Percentiles rank a stretch among this genome's conserved stretches.
Conservation (phyloP, 169 alveolate genomes). For the Cryptosporidium viatorum region DNA sequence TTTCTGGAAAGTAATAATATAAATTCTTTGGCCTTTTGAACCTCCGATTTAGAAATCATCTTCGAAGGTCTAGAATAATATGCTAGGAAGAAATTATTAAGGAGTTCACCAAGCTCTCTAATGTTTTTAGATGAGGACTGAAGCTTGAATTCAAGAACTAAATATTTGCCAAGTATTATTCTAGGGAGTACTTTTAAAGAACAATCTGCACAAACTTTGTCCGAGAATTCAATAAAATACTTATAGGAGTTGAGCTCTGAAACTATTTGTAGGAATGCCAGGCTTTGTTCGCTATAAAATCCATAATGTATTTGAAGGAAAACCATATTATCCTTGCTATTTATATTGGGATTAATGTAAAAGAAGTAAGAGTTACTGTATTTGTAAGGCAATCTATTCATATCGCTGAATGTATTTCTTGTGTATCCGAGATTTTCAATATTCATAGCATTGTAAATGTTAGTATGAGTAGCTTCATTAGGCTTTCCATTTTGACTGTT, state of each 20-base stretch:
- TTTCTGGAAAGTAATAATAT: not conserved
- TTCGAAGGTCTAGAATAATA: constrained; percentile 63
- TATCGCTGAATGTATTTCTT: constrained; percentile 18
- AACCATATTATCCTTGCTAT: constrained; percentile 21
- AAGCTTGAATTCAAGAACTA: constrained; percentile 41
- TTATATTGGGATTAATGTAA: not conserved
- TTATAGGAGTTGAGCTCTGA: constrained; percentile 46
- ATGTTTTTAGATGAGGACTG: constrained; percentile 35
- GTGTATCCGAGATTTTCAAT: constrained; percentile 28
- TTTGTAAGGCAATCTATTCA: constrained; percentile 34
- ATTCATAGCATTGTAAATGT: not conserved
- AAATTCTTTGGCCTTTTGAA: constrained; percentile 46
- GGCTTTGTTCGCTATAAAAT: constrained; percentile 25
- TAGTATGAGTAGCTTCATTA: not conserved
- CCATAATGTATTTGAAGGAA: constrained; percentile 40
- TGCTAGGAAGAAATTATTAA: constrained; percentile 12
- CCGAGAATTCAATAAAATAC: constrained; percentile 34
- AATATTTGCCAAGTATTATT: constrained; percentile 32
- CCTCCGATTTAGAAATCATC: constrained; percentile 20
- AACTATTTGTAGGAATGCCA: constrained; percentile 33
- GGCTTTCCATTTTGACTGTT: not conserved
- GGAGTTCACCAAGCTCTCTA: constrained; percentile 23
- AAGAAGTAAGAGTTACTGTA: constrained; percentile 54
- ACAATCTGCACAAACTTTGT: constrained; percentile 16
- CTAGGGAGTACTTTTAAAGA: constrained; percentile 48